Percentiles rank a stretch among this genome's conserved stretches.
phyloP scores from a whole-genome alignment of 2,329 filamentous ascomycete genomes.

The Apiospora aurea region DNA sequence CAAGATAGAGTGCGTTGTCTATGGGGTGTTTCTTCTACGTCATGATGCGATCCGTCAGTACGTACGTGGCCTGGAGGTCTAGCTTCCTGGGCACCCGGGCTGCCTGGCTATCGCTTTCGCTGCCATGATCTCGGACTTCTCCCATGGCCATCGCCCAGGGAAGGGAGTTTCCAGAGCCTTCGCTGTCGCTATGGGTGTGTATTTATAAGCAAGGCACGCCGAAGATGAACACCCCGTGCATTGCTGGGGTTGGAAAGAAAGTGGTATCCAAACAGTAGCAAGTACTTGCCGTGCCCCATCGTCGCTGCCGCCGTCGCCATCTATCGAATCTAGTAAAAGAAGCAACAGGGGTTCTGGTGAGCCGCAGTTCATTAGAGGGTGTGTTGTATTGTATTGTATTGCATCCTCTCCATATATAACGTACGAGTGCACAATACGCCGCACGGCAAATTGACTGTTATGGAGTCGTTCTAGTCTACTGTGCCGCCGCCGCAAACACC shows the following conservation, averaged over 20 bases:
- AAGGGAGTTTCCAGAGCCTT: too few species aligned
- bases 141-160: too few species aligned
- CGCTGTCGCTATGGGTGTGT: neutral
- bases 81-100: too few species aligned
- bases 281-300: neutral
- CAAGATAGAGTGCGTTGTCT: neutral
- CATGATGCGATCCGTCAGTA: too few species aligned
- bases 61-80: too few species aligned
- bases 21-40: neutral
- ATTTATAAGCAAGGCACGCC: neutral
- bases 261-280: neutral
- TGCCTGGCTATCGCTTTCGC: too few species aligned
- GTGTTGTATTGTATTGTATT: neutral
- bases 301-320: neutral
- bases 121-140: too few species aligned
- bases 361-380: neutral
- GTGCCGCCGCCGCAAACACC: neutral
- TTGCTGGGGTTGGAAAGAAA: neutral
- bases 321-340: neutral
- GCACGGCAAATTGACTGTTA: neutral
- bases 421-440: neutral
- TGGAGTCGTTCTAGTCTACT: neutral
- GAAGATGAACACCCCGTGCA: neutral
- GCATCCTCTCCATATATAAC: neutral
- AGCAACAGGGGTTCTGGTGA: neutral